Evolutionary conservation across 176 grass and related monocot species (phyloP).

Genomic region (Triticum turgidum): DNA sequence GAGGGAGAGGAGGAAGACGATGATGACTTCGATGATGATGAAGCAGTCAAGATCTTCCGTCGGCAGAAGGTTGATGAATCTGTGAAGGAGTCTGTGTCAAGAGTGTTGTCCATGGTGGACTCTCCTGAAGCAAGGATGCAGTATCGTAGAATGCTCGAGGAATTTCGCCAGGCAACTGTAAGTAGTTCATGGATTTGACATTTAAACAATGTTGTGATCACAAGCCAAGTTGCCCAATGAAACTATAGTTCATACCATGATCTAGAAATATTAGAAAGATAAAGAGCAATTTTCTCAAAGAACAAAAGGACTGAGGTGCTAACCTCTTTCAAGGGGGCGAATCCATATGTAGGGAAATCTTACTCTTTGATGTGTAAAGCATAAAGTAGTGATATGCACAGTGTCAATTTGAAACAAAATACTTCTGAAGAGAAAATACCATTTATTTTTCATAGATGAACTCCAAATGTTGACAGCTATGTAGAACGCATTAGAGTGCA

Average conservation of each 20-base stretch:
- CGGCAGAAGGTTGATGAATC: conserved; percentile 89
- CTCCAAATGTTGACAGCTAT: background rate
- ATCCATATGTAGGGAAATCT: background rate
- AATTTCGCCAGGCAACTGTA: conserved; percentile 86
- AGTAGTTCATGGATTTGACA: conserved; percentile 17
- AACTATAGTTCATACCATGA: background rate
- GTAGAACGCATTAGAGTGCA: background rate
- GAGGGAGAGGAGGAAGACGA: conserved; percentile 49
- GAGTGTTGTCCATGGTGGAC: conserved; percentile 88
- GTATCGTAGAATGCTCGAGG: conserved; percentile 87
- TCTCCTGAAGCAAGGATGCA: conserved; percentile 85
- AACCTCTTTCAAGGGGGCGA: background rate
- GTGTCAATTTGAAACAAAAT: background rate
- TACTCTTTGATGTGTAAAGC: background rate
- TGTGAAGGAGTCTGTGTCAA: conserved; percentile 72
- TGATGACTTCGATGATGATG: conserved; percentile 68
- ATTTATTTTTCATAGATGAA: background rate
- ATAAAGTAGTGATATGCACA: background rate
- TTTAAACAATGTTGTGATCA: conserved; percentile 18
- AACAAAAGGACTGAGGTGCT: background rate
- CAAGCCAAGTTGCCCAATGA: background rate
- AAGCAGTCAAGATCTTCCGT: conserved; percentile 72
- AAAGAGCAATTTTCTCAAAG: background rate
- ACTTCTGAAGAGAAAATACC: background rate
- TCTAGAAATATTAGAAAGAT: background rate